A percentile compares a stretch with the other conserved stretches of the same genome.
phyloP scores from a whole-genome alignment of 441 rosid genomes.

The Gossypium gossypioides region DNA sequence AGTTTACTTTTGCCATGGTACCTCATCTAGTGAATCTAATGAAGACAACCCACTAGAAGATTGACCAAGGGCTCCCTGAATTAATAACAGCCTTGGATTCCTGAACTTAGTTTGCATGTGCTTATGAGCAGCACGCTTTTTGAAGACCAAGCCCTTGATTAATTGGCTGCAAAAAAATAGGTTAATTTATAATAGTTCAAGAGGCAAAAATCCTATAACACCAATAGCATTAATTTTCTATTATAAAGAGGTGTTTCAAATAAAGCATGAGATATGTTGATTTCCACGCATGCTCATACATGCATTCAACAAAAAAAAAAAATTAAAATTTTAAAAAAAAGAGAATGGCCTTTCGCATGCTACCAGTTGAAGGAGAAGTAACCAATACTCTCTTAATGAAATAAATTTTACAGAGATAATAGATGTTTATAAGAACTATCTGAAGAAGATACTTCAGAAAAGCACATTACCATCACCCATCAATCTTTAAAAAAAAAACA shows the following conservation, averaged over 20 bases:
- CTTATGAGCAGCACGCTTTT: conserved; percentile 93
- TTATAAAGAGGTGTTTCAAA: neutral
- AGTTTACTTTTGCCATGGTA: conserved; percentile 17
- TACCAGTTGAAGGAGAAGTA: neutral
- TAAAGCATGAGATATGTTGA: neutral
- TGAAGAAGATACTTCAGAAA: neutral
- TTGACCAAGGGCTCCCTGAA: conserved; percentile 63
- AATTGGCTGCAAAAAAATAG: conserved; percentile 50
- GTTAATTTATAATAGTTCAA: neutral
- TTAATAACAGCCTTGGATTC: conserved; percentile 66
- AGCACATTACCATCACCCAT: neutral
- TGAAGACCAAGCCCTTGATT: conserved; percentile 79
- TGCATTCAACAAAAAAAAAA: neutral
- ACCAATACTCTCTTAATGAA: neutral
- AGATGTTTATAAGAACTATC: neutral
- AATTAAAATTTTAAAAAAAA: neutral
- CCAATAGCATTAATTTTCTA: neutral
- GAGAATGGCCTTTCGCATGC: neutral
- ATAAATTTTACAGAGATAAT: neutral
- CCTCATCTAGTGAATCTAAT: conserved; percentile 62
- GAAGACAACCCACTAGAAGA: conserved; percentile 73
- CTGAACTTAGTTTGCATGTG: conserved; percentile 80
- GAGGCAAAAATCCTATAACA: neutral
- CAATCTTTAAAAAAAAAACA: conserved; percentile 2
- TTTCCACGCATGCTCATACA: neutral